Evolutionary conservation across 2,329 filamentous ascomycete genomes (phyloP), one percentile per base, ranked within the genome.

Genomic region (Trichoderma citrinoviride): DNA sequence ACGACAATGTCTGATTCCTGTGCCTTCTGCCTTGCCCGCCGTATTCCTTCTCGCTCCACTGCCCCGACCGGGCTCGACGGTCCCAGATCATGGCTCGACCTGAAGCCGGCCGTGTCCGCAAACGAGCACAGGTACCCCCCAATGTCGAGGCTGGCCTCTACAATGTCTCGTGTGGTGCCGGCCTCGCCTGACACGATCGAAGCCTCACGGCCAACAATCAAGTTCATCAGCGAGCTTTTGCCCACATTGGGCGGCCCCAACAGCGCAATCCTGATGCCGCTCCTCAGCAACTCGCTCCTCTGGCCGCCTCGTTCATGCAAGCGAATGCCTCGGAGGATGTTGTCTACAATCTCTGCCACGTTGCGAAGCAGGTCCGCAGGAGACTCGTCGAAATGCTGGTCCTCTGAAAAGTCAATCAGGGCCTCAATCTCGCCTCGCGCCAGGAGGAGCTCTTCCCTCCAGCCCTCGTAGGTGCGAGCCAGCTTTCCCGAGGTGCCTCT

Each of bases 341-440:
- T 75, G 1, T 76, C 73, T 2, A 96, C 85, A 72, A 93, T 87
- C 0, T 69, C 70, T 1, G 87, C 84, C 33, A 97, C 91, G 55
- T 88, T 92, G 0, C 73, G 75, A 50, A 96, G 83, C 23, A 98
- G 81, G 63, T 90, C 85, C 0, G 83, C 79, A 0, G 92, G 90
- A 3, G 91, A 89, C 76, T 97, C 93, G 70, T 98, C 93, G 72
- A 99, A 96, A 78, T 98, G 91, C 77, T 99, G 94, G 72, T 98
- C 95, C 75, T 99, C 95, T 1, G 92, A 90, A 75, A 99, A 99
- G 77, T 99, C 95, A 67, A 99, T 98, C 70, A 99, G 79, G 0
- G 95, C 95, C 77, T 99, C 95, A 44, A 99, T 83, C 78, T 98
- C 93, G 10, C 92, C 95, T 2, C 95, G 87, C 10, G 93, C 93